Evolutionary conservation across 2,329 filamentous ascomycete genomes (phyloP).

Genomic region (Xylaria sp.): DNA sequence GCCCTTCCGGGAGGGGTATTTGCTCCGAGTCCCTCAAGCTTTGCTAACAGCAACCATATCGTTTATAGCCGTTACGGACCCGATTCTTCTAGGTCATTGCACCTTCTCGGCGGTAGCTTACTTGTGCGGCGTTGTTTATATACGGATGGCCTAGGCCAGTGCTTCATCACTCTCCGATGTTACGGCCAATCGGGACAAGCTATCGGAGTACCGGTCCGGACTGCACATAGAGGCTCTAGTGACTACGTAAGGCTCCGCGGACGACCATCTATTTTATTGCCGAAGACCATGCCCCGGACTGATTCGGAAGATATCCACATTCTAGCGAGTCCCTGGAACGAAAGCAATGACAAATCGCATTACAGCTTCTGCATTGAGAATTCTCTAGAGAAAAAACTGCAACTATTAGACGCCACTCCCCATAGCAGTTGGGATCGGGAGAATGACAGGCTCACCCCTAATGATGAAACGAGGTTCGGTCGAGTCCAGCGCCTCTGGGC

Average conservation of each 20-base stretch:
- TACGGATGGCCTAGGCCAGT: background rate
- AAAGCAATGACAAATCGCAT: background rate
- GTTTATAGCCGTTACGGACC: background rate
- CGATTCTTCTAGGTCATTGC: background rate
- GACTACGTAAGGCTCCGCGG: conserved; percentile 2
- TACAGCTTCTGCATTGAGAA: conserved; percentile 26
- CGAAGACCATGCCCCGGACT: background rate
- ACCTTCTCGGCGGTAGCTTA: conserved; percentile 2
- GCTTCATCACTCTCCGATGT: conserved; percentile 20
- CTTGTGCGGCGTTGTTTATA: background rate
- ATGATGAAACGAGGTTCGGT: background rate
- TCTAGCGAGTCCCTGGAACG: background rate
- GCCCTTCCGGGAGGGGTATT: background rate
- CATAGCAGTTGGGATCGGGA: background rate
- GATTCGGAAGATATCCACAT: conserved; percentile 14
- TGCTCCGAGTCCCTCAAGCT: background rate
- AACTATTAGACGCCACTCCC: conserved; percentile 9
- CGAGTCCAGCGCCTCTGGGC: conserved; percentile 8
- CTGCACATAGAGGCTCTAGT: background rate
- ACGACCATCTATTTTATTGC: background rate
- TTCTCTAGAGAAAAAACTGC: background rate
- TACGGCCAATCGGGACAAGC: background rate
- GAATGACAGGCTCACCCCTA: conserved; percentile 3
- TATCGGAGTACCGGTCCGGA: conserved; percentile 13
- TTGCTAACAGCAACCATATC: background rate